A percentile compares a stretch with the other conserved stretches of the same genome.
These are phyloP conservation scores for Elsinoe batatas DNA, from an alignment of 2,329 filamentous ascomycete species.

Conservation along the genomic window DNA sequence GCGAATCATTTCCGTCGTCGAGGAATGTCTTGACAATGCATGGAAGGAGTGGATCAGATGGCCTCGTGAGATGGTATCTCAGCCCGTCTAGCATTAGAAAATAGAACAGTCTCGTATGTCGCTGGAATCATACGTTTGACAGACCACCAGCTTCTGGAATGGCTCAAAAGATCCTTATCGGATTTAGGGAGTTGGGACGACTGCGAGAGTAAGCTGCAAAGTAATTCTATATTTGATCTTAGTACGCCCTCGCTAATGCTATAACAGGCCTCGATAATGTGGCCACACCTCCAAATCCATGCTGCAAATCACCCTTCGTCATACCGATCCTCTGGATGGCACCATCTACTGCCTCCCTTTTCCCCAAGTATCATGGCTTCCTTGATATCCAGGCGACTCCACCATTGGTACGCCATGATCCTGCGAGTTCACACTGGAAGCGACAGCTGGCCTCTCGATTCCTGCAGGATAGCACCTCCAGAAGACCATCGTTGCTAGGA, in stretches of 20 bases:
- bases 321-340: neutral
- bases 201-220: too few species aligned
- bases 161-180: too few species aligned
- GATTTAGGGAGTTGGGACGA: too few species aligned
- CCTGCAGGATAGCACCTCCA: constrained; percentile 20
- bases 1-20: neutral
- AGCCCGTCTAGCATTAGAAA: neutral
- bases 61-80: neutral
- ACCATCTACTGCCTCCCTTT: too few species aligned
- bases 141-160: too few species aligned
- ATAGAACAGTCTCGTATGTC: neutral
- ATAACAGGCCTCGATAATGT: too few species aligned
- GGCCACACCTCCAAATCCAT: too few species aligned
- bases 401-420: neutral
- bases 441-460: neutral
- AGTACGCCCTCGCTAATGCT: too few species aligned
- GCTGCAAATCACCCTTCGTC: neutral
- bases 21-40: neutral
- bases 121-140: too few species aligned
- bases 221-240: too few species aligned
- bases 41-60: constrained; percentile 7
- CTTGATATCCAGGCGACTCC: neutral
- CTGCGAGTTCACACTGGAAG: too few species aligned
- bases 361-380: neutral
- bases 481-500: constrained; percentile 16